phyloP scores from a whole-genome alignment of 2,329 filamentous ascomycete species.

The Colletotrichum magnum region DNA sequence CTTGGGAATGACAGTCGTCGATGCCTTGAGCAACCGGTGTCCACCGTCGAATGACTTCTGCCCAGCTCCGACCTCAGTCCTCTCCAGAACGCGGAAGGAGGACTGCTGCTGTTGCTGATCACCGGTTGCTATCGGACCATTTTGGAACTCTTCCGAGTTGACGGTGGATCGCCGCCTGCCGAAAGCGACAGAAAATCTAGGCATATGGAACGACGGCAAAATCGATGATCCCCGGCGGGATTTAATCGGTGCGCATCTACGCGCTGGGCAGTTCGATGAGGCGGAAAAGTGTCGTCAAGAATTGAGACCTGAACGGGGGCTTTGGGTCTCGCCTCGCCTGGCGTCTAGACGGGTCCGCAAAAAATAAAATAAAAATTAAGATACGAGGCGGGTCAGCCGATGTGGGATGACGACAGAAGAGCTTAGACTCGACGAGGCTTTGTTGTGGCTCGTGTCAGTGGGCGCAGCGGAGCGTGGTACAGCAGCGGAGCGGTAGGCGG shows the following conservation, averaged over 20 bases:
- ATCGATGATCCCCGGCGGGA: conserved; percentile 35
- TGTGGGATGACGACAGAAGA: conserved; percentile 39
- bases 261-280: conserved; percentile 9
- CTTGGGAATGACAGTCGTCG: conserved; percentile 50
- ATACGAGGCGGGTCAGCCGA: conserved; percentile 41
- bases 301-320: conserved; percentile 1
- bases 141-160: conserved; percentile 66
- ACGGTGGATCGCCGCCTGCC: conserved; percentile 72
- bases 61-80: conserved; percentile 57
- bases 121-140: conserved; percentile 61
- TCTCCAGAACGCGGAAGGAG: conserved; percentile 72
- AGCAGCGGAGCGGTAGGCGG: conserved; percentile 25
- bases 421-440: conserved; percentile 38
- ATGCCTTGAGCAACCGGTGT: conserved; percentile 57
- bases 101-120: conserved; percentile 50
- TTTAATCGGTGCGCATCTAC: conserved; percentile 23
- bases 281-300: conserved; percentile 9
- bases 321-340: conserved; percentile 25
- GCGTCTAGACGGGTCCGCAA: conserved; percentile 16
- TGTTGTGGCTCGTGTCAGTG: conserved; percentile 40
- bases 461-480: conserved; percentile 28
- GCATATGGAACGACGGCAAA: conserved; percentile 64
- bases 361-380: conserved; percentile 8
- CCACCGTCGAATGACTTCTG: conserved; percentile 67
- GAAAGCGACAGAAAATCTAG: conserved; percentile 73